phyloP scores from a whole-genome alignment of 2,329 filamentous ascomycete species.

The Hymenoscyphus albidus region DNA sequence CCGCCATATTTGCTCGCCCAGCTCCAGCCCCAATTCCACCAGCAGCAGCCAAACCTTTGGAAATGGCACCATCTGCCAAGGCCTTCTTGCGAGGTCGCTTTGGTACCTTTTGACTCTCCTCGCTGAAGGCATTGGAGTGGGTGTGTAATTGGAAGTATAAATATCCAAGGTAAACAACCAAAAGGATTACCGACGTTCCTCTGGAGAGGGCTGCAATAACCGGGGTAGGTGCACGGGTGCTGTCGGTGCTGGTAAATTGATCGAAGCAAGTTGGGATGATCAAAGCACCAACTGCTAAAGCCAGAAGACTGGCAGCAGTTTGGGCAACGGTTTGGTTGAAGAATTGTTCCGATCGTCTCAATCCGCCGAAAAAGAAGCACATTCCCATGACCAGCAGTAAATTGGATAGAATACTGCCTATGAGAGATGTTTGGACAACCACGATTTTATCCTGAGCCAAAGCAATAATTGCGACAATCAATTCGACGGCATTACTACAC shows the following conservation, averaged over 20 bases:
- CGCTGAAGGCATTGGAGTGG: conserved; percentile 75
- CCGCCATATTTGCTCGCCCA: conserved; percentile 26
- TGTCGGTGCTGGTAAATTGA: conserved; percentile 45
- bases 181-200: conserved; percentile 73
- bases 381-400: conserved; percentile 84
- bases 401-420: conserved; percentile 90
- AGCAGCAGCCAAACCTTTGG: conserved; percentile 31
- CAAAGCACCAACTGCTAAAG: conserved; percentile 69
- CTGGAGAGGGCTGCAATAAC: conserved; percentile 62
- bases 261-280: conserved; percentile 90
- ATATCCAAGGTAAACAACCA: conserved; percentile 79
- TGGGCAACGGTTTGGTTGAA: conserved; percentile 94
- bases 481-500: conserved; percentile 72
- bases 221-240: conserved; percentile 36
- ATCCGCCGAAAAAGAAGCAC: conserved; percentile 75
- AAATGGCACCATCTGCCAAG: conserved; percentile 32
- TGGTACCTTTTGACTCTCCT: conserved; percentile 72
- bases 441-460: conserved; percentile 62
- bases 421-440: conserved; percentile 89
- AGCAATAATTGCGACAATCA: conserved; percentile 86
- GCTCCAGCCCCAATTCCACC: conserved; percentile 33
- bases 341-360: conserved; percentile 74
- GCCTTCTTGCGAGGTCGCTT: conserved; percentile 47
- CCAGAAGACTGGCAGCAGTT: conserved; percentile 69
- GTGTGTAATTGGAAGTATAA: conserved; percentile 90